Evolutionary conservation across 768 basidiomycete genomes (phyloP), one percentile per base, ranked within the genome.

Genomic region (Amanita jacksonii): DNA sequence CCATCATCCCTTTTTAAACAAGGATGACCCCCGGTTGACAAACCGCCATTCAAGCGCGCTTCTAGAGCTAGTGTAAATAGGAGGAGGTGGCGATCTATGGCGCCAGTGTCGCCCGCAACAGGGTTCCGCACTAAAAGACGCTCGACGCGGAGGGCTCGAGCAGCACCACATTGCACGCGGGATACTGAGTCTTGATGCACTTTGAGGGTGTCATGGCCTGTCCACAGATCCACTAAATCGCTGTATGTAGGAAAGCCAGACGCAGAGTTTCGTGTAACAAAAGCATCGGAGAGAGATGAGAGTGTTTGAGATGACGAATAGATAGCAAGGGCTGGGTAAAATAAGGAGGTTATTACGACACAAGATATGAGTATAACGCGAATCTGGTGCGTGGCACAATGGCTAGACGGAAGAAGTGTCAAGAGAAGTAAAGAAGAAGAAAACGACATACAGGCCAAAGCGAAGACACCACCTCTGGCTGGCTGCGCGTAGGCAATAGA

Each of bases 311-410:
- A 79, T 1, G 85, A 81, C 18, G 79, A 79, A 59, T 91, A 90
- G 46, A 86, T 73, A 39, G 85, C 78, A 40, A 93, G 74, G 15
- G 90, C 90, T n/a, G 90, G 90, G 52, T 89, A 91, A 56, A 90
- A 85, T 44, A 93, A 76, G 13, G 84, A 84, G 44, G 88, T 85
- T 57, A 92, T 91, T 50, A 92, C 88, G 46, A 90, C 75, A 40
- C 83, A 77, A 16, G 85, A 91, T 49, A 90, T 80, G 52, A 93
- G 74, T 58, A 93, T 87, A 38, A 92, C 79, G 42, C 87, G 79
- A 44, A 88, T 87, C 62, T 91, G 90, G 61, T 91, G 87, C 1
- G 83, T 87, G 49, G 89, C 86, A 55, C 88, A 90, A 57, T 91
- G 88, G 46, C 88, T 91, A 54, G 9, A 43, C 33, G 36, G 27